These are phyloP conservation scores for Penicillium sp. DNA, from an alignment of 2,329 filamentous ascomycete species.

Conservation along the genomic window DNA sequence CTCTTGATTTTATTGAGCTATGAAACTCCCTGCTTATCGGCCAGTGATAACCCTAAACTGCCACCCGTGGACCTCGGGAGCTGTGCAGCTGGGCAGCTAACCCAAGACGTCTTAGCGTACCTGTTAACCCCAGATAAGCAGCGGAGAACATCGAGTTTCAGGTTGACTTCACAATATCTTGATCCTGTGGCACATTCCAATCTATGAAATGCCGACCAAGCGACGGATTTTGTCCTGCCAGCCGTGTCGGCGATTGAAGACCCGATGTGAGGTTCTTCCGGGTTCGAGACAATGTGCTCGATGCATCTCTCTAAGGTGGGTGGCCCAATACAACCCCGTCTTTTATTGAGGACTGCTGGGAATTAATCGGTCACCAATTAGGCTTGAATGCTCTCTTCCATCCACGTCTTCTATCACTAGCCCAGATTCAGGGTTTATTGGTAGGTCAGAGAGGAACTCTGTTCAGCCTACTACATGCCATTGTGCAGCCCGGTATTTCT, in stretches of 20 bases:
- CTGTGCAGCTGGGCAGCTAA: neutral
- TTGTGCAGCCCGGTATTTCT: conserved; percentile 1
- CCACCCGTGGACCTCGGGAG: neutral
- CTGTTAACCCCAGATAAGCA: conserved; percentile 7
- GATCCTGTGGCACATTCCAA: neutral
- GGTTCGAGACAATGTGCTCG: conserved; percentile 6
- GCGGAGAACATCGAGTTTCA: conserved; percentile 8
- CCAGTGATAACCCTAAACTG: conserved; percentile 1
- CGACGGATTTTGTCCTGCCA: conserved; percentile 13
- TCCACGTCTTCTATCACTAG: conserved; percentile 2
- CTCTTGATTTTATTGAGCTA: too few relatives aligned
- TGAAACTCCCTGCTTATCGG: neutral
- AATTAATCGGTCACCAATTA: neutral
- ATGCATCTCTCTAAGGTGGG: conserved; percentile 8
- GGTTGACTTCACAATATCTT: conserved; percentile 1
- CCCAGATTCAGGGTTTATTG: neutral
- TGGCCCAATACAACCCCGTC: neutral
- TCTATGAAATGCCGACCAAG: conserved; percentile 5
- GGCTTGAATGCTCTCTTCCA: conserved; percentile 7
- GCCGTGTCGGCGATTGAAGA: conserved; percentile 16
- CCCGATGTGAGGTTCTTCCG: conserved; percentile 12
- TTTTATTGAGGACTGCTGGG: neutral
- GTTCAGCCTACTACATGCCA: neutral
- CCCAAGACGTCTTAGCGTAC: conserved; percentile 4
- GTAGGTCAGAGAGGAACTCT: neutral